A percentile compares a stretch with the other conserved stretches of the same genome.
Evolutionary conservation across 2,329 filamentous ascomycete species (phyloP).

Genomic region (Helminthosporium solani): DNA sequence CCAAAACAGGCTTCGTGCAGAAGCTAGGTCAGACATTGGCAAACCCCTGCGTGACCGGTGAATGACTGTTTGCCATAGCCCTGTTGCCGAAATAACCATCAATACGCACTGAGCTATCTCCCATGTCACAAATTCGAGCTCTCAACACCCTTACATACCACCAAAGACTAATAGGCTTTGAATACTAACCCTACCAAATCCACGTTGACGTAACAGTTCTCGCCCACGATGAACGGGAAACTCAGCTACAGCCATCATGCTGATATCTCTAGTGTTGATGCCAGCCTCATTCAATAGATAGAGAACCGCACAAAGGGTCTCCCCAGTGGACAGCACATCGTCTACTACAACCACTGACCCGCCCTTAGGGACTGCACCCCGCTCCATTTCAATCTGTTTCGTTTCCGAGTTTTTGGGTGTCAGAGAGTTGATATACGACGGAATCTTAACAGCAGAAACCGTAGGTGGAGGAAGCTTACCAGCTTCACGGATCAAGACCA

Average conservation of each 20-base stretch:
- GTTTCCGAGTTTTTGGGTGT: conserved; percentile 20
- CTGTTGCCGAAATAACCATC: too few relatives aligned
- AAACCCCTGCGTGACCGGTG: too few relatives aligned
- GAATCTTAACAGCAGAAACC: conserved; percentile 49
- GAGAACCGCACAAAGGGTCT: conserved; percentile 57
- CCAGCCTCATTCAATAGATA: conserved; percentile 50
- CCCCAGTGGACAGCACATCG: conserved; percentile 59
- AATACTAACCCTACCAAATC: conserved; percentile 54
- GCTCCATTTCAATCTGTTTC: conserved; percentile 54
- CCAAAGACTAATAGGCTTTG: conserved; percentile 57
- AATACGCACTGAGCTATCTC: too few relatives aligned
- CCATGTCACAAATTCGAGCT: too few relatives aligned
- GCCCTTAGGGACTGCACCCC: conserved; percentile 43
- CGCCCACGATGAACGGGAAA: conserved; percentile 58
- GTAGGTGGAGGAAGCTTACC: conserved; percentile 62
- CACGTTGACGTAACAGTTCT: conserved; percentile 46
- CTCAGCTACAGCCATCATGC: conserved; percentile 58
- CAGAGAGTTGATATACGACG: conserved; percentile 58
- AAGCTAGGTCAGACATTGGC: too few relatives aligned
- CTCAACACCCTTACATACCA: too few relatives aligned
- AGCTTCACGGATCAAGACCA: conserved; percentile 56
- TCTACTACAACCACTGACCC: conserved; percentile 58
- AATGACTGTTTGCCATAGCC: too few relatives aligned
- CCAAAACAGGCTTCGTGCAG: too few relatives aligned
- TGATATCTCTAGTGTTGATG: conserved; percentile 45